Percentiles rank a stretch among this genome's conserved stretches.
Evolutionary conservation across 2,329 filamentous ascomycete genomes (phyloP).

Genomic region (Phialophora expanda): DNA sequence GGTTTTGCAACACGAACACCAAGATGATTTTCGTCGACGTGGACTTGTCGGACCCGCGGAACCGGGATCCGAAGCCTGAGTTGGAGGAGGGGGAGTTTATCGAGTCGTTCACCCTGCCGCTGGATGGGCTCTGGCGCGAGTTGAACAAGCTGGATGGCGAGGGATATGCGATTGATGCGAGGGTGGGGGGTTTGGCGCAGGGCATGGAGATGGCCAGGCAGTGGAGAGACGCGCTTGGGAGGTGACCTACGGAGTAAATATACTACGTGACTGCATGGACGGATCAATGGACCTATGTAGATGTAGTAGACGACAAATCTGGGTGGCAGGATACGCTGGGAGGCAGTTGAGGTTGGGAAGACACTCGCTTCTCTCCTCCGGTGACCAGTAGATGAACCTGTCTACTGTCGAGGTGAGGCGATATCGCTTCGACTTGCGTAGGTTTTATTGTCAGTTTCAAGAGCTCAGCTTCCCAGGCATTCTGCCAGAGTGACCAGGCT

Average conservation of each 20-base stretch:
- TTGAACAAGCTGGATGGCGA: slow-evolving; percentile 69
- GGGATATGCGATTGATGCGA: slow-evolving; percentile 78
- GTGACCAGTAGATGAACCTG: background rate
- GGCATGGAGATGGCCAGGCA: slow-evolving; percentile 74
- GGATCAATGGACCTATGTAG: background rate
- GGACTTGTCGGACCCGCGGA: slow-evolving; percentile 71
- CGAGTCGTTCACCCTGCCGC: slow-evolving; percentile 73
- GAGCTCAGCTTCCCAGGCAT: too few relatives aligned
- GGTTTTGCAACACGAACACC: slow-evolving; percentile 57
- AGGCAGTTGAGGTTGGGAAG: background rate
- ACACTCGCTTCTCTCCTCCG: background rate
- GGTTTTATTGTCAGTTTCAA: too few relatives aligned
- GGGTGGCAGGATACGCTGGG: background rate
- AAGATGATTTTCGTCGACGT: slow-evolving; percentile 72
- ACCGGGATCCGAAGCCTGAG: slow-evolving; percentile 67
- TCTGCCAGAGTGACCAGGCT: too few relatives aligned
- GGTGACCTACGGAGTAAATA: background rate
- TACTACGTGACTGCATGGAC: background rate
- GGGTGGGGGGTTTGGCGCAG: slow-evolving; percentile 77
- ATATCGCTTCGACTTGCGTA: background rate
- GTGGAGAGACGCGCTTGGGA: slow-evolving; percentile 36
- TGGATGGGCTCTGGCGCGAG: slow-evolving; percentile 68
- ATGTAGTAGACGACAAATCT: background rate
- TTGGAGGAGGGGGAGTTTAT: slow-evolving; percentile 84
- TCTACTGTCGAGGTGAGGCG: background rate